These are phyloP conservation scores for Isabelozyma heimii DNA, from an alignment of 805 yeast species.

Conservation along the genomic window DNA sequence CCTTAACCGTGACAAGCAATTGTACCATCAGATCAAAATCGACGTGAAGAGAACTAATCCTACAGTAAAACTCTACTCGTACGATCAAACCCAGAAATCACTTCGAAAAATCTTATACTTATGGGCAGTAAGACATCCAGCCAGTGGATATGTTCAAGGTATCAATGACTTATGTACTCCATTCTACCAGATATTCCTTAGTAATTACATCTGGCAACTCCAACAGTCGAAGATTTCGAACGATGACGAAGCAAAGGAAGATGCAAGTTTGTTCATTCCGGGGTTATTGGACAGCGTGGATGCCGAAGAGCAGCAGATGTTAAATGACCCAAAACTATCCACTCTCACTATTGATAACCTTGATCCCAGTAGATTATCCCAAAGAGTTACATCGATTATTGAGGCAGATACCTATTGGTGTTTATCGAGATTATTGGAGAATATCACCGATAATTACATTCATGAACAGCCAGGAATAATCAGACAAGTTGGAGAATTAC, in stretches of 20 bases:
- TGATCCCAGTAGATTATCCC: conserved; percentile 62
- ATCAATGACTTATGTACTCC: conserved; percentile 94
- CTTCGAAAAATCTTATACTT: conserved; percentile 78
- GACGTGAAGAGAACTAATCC: conserved; percentile 96
- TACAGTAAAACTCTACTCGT: conserved; percentile 67
- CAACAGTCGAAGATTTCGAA: conserved; percentile 20
- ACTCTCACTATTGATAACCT: conserved; percentile 46
- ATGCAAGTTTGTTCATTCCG: conserved; percentile 30
- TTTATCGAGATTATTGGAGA: conserved; percentile 82
- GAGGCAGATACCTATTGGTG: conserved; percentile 99
- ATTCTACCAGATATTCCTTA: conserved; percentile 80
- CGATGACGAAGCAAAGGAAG: conserved; percentile 10
- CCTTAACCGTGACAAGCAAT: conserved; percentile 43
- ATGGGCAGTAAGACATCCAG: conserved; percentile 97
- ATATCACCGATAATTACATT: conserved; percentile 93
- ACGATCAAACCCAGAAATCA: conserved; percentile 68
- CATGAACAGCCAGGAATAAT: conserved; percentile 98
- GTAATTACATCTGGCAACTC: conserved; percentile 55
- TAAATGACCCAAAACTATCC: conserved; percentile 21
- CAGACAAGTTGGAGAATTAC: conserved; percentile 80
- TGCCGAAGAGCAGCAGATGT: conserved; percentile 19
- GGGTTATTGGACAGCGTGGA: conserved; percentile 26
- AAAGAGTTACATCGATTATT: conserved; percentile 59
- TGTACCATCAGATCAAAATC: conserved; percentile 94
- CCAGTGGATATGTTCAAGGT: conserved; percentile 97